A percentile compares a stretch with the other conserved stretches of the same genome.
These are phyloP conservation scores for Rickenella mellea DNA, from an alignment of 768 basidiomycete genomes.

Conservation along the genomic window DNA sequence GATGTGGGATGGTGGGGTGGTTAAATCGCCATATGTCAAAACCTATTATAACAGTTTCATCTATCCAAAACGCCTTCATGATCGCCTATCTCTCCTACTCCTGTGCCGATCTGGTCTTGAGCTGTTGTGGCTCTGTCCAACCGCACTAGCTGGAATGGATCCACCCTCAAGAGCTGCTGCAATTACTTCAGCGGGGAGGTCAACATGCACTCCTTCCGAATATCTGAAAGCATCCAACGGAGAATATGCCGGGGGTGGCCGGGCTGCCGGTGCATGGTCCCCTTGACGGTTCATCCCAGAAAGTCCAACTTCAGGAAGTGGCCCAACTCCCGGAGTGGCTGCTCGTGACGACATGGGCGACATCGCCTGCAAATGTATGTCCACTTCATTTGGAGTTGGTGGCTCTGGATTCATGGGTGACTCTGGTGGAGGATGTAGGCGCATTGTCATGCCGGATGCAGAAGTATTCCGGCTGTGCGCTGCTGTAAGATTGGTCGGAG, in stretches of 20 bases:
- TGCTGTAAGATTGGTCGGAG: constrained; percentile 64
- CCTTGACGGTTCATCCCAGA: constrained; percentile 18
- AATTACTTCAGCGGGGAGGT: constrained; percentile 88
- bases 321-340: constrained; percentile 8
- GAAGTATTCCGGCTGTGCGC: constrained; percentile 39
- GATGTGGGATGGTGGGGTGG: no score
- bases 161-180: constrained; percentile 78
- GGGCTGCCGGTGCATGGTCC: constrained; percentile 31
- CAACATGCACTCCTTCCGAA: constrained; percentile 84
- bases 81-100: constrained; percentile 28
- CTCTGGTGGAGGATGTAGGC: constrained; percentile 71
- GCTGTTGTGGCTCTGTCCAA: constrained; percentile 36
- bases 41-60: no score
- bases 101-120: constrained; percentile 49
- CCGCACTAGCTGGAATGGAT: constrained; percentile 46
- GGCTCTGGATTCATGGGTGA: constrained; percentile 73
- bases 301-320: constrained; percentile 9
- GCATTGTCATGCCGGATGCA: constrained; percentile 60
- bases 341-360: constrained; percentile 23
- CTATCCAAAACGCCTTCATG: no score
- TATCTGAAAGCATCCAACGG: constrained; percentile 82
- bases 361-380: constrained; percentile 73
- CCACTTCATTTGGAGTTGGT: constrained; percentile 75
- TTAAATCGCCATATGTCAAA: no score
- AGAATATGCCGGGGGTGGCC: constrained; percentile 80